Evolutionary conservation across 1,139 yeast species (phyloP).

Genomic region (Williopsis jadinii): DNA sequence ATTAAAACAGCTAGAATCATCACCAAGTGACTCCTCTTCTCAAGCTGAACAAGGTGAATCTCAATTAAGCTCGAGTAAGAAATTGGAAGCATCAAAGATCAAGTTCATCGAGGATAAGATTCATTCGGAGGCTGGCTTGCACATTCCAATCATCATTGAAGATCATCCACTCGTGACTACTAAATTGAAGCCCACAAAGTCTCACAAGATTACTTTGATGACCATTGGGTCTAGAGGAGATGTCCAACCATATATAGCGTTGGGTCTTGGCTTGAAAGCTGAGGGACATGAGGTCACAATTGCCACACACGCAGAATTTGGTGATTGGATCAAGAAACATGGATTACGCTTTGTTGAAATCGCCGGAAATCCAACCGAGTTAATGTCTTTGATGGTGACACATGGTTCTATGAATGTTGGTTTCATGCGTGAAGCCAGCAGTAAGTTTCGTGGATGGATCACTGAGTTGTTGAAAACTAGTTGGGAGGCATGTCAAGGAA

Average conservation of each 20-base stretch:
- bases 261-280: slow-evolving; percentile 66
- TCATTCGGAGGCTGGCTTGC: slow-evolving; percentile 50
- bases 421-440: slow-evolving; percentile 74
- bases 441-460: slow-evolving; percentile 77
- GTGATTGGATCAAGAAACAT: slow-evolving; percentile 62
- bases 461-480: slow-evolving; percentile 58
- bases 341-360: slow-evolving; percentile 64
- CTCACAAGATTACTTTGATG: slow-evolving; percentile 58
- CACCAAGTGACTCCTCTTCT: slow-evolving; percentile 9
- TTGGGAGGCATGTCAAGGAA: slow-evolving; percentile 81
- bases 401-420: slow-evolving; percentile 85
- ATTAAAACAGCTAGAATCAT: slow-evolving; percentile 40
- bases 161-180: slow-evolving; percentile 54
- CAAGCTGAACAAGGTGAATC: slow-evolving; percentile 23
- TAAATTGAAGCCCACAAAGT: slow-evolving; percentile 43
- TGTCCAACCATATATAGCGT: slow-evolving; percentile 90
- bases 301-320: slow-evolving; percentile 79
- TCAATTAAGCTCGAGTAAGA: slow-evolving; percentile 25
- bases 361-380: slow-evolving; percentile 90
- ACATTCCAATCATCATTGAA: slow-evolving; percentile 59
- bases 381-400: slow-evolving; percentile 87
- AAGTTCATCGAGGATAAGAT: slow-evolving; percentile 58
- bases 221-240: slow-evolving; percentile 96
- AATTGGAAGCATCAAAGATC: slow-evolving; percentile 42
- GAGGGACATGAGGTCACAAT: slow-evolving; percentile 85